Base-by-base conservation (phyloP, 352 stramenopile genomes). In the Phytopythium boreale region DNA sequence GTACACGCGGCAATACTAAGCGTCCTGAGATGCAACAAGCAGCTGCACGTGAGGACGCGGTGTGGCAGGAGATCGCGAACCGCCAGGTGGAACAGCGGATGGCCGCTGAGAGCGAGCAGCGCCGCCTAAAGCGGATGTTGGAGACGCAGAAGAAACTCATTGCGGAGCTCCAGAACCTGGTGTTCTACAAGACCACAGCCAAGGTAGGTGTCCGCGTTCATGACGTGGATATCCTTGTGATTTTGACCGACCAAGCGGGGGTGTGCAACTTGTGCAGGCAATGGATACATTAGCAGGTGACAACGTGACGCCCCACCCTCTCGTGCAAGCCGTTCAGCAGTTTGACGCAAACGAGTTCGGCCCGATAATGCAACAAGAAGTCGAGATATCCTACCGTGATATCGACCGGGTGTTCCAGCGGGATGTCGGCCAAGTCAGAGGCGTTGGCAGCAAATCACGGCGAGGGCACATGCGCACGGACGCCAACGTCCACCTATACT, bases 31-130 rank as follows among this genome's bases (percentile, higher is more conserved):
- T 19, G 11, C 17, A 59, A 4, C 52, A 65, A 50, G 26, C 26
- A 12, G 29, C 47, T 1, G 14, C 56, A 41, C 34, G 14, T 14
- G 56, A 60, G 9, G 19, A 9, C 1, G 49, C 26, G 1, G 56
- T 67, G 0, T 70, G 68, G 68, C 36, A 27, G 43, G 64, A 66
- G 17, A 41, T 74, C 22, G 63, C 63, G 1, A 26, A 20, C 14
- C 34, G 68, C 17, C 63, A 74, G 27, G 27, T 66, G 26, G 63
- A 70, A 41, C 53, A 58, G 22, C 64, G 68, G 26, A 0, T 53
- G 27, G 31, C 59, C 19, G 68, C 56, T 3, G 68, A 74, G 22
- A 41, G 64, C 8, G 36, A 58, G 12, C 59, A 61, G 15, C 59
- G 60, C 3, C 31, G 59, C 6, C 57, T 74, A 6, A 52, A 62